Conservation (phyloP, 148 eudicot genomes). For the Limonium bicolor region DNA sequence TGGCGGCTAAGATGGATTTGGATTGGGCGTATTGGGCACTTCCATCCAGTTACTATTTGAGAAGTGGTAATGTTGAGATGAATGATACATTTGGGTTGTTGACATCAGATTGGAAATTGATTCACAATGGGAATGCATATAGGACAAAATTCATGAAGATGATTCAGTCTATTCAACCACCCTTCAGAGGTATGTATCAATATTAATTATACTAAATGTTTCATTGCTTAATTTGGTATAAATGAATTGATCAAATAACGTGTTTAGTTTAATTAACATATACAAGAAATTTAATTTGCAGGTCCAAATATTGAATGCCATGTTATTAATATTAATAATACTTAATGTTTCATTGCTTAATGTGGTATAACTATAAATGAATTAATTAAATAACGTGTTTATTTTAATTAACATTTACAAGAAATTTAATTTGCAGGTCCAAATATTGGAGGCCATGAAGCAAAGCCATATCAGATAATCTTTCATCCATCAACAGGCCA, state of each 20-base stretch:
- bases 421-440: slow-evolving; percentile 71
- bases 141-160: slow-evolving; percentile 40
- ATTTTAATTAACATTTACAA: too few species aligned
- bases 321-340: neutral
- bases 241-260: too few species aligned
- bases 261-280: too few species aligned
- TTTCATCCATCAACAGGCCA: slow-evolving; percentile 76
- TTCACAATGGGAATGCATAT: too few species aligned
- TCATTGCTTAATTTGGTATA: too few species aligned
- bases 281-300: too few species aligned
- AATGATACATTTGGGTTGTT: slow-evolving; percentile 59
- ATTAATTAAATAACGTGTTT: too few species aligned
- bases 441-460: slow-evolving; percentile 6
- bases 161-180: slow-evolving; percentile 47
- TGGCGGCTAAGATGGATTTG: slow-evolving; percentile 63
- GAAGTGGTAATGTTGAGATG: slow-evolving; percentile 45
- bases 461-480: slow-evolving; percentile 25
- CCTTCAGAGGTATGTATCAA: slow-evolving; percentile 42
- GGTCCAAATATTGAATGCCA: slow-evolving; percentile 30
- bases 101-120: slow-evolving; percentile 29
- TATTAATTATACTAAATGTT: too few species aligned
- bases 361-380: too few species aligned
- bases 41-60: slow-evolving; percentile 62
- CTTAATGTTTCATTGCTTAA: too few species aligned
- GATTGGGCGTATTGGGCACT: slow-evolving; percentile 90